phyloP scores from a whole-genome alignment of 2,329 filamentous ascomycete species.

The Neocucurbitaria cava region DNA sequence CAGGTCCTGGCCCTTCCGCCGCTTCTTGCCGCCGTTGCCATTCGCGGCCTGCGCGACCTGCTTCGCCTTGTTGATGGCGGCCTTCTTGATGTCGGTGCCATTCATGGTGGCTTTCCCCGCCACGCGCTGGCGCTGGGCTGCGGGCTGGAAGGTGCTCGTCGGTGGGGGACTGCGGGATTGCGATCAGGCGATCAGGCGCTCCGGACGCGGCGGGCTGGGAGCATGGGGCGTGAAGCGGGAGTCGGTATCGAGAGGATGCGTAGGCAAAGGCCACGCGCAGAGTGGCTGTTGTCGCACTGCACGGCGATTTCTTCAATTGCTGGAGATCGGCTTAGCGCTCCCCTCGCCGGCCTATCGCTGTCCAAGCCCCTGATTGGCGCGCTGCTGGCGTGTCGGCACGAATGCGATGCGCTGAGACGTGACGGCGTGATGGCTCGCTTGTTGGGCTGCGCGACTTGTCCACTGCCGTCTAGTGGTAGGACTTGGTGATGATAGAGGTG shows the following conservation, averaged over 20 bases:
- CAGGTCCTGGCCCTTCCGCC: slow-evolving; percentile 73
- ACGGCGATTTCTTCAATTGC: slow-evolving; percentile 46
- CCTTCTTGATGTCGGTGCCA: slow-evolving; percentile 69
- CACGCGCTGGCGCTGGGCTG: slow-evolving; percentile 36
- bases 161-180: slow-evolving; percentile 15
- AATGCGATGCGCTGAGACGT: slow-evolving; percentile 19
- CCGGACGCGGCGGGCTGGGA: slow-evolving; percentile 33
- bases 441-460: slow-evolving; percentile 8
- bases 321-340: slow-evolving; percentile 45
- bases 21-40: slow-evolving; percentile 70
- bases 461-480: background rate
- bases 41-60: slow-evolving; percentile 66
- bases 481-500: slow-evolving; percentile 1
- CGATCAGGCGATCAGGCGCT: slow-evolving; percentile 40
- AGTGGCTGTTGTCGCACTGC: slow-evolving; percentile 31
- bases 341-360: slow-evolving; percentile 37
- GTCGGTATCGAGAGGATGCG: slow-evolving; percentile 6
- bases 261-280: slow-evolving; percentile 19
- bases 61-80: slow-evolving; percentile 70
- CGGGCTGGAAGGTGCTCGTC: slow-evolving; percentile 15
- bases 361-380: slow-evolving; percentile 37
- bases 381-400: slow-evolving; percentile 20
- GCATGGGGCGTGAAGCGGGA: slow-evolving; percentile 30
- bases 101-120: slow-evolving; percentile 61
- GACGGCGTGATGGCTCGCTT: slow-evolving; percentile 13